Percentiles rank a stretch among this genome's conserved stretches.
Evolutionary conservation across 177 flowering plant genomes (phyloP).

Genomic region (Vitis hybrid): DNA sequence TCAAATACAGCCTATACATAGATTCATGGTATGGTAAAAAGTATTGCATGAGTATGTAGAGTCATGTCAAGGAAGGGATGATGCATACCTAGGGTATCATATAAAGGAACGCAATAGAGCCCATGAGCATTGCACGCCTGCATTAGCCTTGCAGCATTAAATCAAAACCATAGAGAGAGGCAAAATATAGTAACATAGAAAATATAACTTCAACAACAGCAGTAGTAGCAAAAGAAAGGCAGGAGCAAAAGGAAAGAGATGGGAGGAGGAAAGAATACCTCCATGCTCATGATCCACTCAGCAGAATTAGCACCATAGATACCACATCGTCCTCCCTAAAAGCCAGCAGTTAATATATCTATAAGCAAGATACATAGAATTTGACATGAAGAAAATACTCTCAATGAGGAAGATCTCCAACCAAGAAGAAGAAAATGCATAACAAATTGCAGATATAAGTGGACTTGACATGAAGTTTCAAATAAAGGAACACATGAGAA

Average conservation of each 20-base stretch:
- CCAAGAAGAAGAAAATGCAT: neutral
- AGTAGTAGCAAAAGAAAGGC: neutral
- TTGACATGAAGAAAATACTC: too few species aligned
- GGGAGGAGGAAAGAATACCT: constrained; percentile 45
- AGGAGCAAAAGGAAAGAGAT: neutral
- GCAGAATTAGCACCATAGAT: constrained; percentile 66
- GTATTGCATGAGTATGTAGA: neutral
- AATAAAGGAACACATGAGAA: too few species aligned
- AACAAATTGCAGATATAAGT: too few species aligned
- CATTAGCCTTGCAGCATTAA: constrained; percentile 23
- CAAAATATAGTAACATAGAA: neutral
- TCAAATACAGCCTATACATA: neutral
- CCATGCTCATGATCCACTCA: constrained; percentile 87
- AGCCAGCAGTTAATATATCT: constrained; percentile 3
- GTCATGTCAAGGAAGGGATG: neutral
- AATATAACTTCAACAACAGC: neutral
- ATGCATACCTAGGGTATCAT: constrained; percentile 89
- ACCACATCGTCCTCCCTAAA: constrained; percentile 75
- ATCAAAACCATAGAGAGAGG: neutral
- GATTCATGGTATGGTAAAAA: neutral
- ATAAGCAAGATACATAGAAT: neutral
- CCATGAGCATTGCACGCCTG: constrained; percentile 99
- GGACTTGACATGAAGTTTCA: too few species aligned
- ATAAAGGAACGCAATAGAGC: constrained; percentile 89
- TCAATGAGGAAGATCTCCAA: neutral